Evolutionary conservation across 2,329 filamentous ascomycete species (phyloP).

Genomic region (Stachybotrys chartarum): DNA sequence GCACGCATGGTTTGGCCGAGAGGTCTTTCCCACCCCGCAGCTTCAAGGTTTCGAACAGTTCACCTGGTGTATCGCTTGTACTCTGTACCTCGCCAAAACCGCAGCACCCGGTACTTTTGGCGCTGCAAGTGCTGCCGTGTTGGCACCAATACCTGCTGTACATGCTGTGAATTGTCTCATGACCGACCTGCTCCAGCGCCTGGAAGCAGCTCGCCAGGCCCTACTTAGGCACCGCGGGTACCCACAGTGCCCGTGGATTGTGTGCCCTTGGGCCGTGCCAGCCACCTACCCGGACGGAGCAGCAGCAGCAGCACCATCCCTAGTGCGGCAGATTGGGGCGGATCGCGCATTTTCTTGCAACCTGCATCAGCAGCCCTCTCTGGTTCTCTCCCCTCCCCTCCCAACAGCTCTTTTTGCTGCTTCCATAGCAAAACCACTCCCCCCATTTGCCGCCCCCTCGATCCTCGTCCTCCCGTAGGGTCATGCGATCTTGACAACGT

Average conservation of each 20-base stretch:
- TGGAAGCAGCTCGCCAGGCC: too few species aligned
- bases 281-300: background rate
- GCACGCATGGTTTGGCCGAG: background rate
- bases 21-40: background rate
- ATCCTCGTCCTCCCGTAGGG: slow-evolving; percentile 18
- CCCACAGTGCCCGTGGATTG: too few species aligned
- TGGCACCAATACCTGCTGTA: too few species aligned
- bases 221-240: too few species aligned
- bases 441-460: slow-evolving; percentile 6
- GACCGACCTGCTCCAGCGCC: too few species aligned
- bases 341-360: slow-evolving; percentile 1
- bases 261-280: background rate
- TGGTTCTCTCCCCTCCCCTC: slow-evolving; percentile 5
- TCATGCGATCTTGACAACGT: slow-evolving; percentile 30
- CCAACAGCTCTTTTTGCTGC: slow-evolving; percentile 3
- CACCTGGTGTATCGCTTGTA: too few species aligned
- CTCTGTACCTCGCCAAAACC: too few species aligned
- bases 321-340: background rate
- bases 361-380: background rate
- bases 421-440: background rate
- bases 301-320: background rate
- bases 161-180: too few species aligned
- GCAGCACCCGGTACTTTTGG: background rate
- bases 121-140: background rate
- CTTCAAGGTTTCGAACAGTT: background rate